Conservation (phyloP, 2,329 filamentous ascomycete genomes). For the Neofusicoccum cordaticola region DNA sequence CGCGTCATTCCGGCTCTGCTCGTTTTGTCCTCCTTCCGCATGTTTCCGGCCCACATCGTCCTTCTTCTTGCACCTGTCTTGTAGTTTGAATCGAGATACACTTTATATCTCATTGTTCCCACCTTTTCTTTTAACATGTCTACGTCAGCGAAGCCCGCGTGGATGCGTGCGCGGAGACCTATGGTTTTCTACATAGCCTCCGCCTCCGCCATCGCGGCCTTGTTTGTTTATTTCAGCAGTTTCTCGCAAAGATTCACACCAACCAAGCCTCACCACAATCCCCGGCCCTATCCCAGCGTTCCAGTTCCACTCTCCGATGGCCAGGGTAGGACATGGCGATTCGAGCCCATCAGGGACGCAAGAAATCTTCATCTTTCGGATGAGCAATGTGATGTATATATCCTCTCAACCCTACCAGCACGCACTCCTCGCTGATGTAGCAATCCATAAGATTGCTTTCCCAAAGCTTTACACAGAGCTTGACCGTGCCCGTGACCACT, state of each 20-base stretch:
- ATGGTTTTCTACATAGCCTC: neutral
- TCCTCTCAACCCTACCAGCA: neutral
- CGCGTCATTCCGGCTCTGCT: no score
- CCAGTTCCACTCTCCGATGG: no score
- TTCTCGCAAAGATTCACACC: neutral
- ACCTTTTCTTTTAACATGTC: neutral
- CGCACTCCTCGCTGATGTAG: neutral
- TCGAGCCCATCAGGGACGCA: constrained; percentile 6
- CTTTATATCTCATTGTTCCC: no score
- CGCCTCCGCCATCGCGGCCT: neutral
- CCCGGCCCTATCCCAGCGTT: no score
- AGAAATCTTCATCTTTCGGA: constrained; percentile 10
- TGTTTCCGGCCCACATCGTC: no score
- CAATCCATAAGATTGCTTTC: constrained; percentile 2
- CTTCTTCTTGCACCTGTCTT: no score
- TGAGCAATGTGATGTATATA: constrained; percentile 12
- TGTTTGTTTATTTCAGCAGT: neutral
- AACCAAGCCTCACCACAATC: neutral
- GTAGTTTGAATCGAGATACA: no score
- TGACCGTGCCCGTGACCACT: constrained; percentile 1
- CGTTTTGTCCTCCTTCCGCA: no score
- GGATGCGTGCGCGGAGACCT: neutral
- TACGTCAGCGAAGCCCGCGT: neutral
- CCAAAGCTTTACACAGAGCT: constrained; percentile 8
- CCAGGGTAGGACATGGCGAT: constrained; percentile 5